These are phyloP conservation scores for Plantago coronopus DNA, from an alignment of 305 asterid species.

Conservation along the genomic window DNA sequence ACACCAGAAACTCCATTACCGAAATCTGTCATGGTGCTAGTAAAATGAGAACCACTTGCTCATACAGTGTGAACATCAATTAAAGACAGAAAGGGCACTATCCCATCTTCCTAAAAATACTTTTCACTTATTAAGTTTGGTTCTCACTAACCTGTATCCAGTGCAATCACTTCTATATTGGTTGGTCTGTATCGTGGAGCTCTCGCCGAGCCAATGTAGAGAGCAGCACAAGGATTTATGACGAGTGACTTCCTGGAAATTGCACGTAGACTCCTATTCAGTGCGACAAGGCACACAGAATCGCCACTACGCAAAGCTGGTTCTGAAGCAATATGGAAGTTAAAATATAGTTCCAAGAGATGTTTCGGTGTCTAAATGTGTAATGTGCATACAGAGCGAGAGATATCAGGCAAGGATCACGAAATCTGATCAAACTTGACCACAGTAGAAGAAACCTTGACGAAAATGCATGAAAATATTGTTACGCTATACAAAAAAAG, in stretches of 20 bases:
- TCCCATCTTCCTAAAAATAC: background rate
- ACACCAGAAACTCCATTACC: conserved; percentile 92
- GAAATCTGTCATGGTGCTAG: conserved; percentile 47
- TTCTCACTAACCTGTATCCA: conserved; percentile 70
- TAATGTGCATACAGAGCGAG: too few species aligned
- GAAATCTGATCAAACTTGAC: too few species aligned
- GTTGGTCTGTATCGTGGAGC: conserved; percentile 89
- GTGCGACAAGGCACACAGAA: conserved; percentile 86
- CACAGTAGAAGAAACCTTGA: background rate
- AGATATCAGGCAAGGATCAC: too few species aligned
- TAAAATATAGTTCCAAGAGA: too few species aligned
- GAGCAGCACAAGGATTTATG: conserved; percentile 85
- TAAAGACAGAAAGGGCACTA: too few species aligned
- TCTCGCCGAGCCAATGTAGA: conserved; percentile 81
- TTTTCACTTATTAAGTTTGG: background rate
- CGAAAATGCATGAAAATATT: conserved; percentile 5
- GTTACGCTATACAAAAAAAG: background rate
- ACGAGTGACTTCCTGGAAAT: conserved; percentile 86
- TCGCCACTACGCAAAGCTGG: conserved; percentile 90
- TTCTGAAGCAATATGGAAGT: conserved; percentile 37
- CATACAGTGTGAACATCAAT: background rate
- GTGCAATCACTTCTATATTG: conserved; percentile 93
- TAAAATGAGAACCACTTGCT: too few species aligned
- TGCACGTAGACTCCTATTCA: conserved; percentile 86
- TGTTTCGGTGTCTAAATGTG: too few species aligned